Base-by-base conservation (phyloP, 2,329 filamentous ascomycete genomes). In the Botryotinia globosa region DNA sequence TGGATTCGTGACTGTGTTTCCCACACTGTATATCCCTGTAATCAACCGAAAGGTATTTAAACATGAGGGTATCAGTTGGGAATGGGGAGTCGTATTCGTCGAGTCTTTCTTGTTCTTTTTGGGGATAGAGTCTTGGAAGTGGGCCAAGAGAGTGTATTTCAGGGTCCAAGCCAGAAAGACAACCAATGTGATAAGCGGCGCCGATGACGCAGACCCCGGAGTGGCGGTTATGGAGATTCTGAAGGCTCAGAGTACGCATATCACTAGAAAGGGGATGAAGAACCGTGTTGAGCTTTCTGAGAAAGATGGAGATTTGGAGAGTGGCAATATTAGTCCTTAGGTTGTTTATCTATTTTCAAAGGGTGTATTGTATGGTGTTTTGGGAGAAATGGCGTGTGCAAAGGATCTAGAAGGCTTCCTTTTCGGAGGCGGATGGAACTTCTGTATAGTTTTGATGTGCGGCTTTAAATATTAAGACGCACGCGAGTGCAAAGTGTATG, bases 71-170 rank as follows among this genome's bases (percentile, higher is more conserved):
- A 92, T 92, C 72, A 85, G 82, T 10, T 91, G 89, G 90, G 90
- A 92, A 79, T 93, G 90, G 91, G 88, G 83, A 0, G 85, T 93
- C 62, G 88, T 92, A 1, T 88, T 93, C 73, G 82, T 90, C 51
- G 86, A 86, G 34, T 84, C 87, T 0, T 78, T 86, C 0, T 77
- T 92, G 5, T 93, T 92, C 82, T 88, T 93, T 78, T 77, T 83
- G 0, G 90, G 90, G 0, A 85, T 89, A 0, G 91, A 93, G 81
- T 73, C 81, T 0, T 93, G 89, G 87, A 93, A 93, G 81, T 91
- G 85, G 85, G 82, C 78, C 14, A 93, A 93, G 83, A 83, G 91
- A 22, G 4, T 66, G 39, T 66, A 64, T 29, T 44, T 71, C 45
- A 54, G 72, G 10, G 44, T 2, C 2, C 44, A n/a, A 5, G 20